Conservation (phyloP, 768 basidiomycete species). For the Mycena pura region DNA sequence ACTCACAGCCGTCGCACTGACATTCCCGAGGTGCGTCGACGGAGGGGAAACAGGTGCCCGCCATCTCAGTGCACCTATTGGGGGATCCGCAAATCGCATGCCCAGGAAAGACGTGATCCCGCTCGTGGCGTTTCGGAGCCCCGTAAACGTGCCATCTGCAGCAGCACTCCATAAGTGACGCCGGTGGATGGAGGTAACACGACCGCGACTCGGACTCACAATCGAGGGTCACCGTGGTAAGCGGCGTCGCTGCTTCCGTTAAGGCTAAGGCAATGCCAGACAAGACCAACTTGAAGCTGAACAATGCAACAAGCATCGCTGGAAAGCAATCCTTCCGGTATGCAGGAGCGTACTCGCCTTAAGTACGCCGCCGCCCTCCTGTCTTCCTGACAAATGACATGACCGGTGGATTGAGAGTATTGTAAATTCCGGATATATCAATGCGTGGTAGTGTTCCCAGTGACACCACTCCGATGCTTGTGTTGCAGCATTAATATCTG, state of each 20-base stretch:
- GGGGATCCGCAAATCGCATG: conserved; percentile 51
- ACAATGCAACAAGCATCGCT: no score
- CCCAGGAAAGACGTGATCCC: conserved; percentile 47
- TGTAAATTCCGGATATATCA: no score
- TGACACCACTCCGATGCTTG: no score
- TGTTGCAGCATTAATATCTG: no score
- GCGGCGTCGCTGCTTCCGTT: conserved; percentile 1
- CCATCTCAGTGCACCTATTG: conserved; percentile 49
- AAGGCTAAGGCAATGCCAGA: background rate
- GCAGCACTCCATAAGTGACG: background rate
- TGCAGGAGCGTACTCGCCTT: no score
- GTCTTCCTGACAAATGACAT: no score
- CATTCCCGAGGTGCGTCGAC: conserved; percentile 41
- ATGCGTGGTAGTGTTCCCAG: no score
- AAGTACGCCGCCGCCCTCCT: no score
- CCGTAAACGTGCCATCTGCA: conserved; percentile 48
- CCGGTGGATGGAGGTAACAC: background rate
- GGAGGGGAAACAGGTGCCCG: conserved; percentile 47
- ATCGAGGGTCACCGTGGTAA: conserved; percentile 30
- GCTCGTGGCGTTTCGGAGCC: conserved; percentile 35
- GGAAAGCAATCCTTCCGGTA: no score
- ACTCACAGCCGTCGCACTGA: conserved; percentile 44
- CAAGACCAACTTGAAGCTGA: no score
- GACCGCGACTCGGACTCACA: conserved; percentile 23
- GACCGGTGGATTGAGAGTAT: no score